These are phyloP conservation scores for Salvia sclarea DNA, from an alignment of 305 asterid species.

Conservation along the genomic window DNA sequence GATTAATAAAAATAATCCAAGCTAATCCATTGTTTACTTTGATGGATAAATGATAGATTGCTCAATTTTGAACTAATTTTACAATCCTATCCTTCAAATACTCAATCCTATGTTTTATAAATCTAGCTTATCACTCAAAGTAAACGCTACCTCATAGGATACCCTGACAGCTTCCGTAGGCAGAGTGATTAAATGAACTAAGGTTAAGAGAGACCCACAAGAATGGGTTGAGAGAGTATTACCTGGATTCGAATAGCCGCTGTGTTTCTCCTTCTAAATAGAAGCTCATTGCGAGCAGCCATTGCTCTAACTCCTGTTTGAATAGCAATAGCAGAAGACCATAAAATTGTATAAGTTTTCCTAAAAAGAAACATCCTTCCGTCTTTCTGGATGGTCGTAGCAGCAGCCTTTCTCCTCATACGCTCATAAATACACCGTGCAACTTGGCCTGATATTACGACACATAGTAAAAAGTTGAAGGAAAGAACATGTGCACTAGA, in stretches of 20 bases:
- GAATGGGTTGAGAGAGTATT: conserved; percentile 8
- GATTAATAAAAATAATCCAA: too few relatives aligned
- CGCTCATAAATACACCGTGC: conserved; percentile 54
- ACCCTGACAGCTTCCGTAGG: not conserved
- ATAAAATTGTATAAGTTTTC: conserved; percentile 44
- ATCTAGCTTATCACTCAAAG: too few relatives aligned
- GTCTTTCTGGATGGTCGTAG: conserved; percentile 66
- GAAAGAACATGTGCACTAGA: conserved; percentile 17
- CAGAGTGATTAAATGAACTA: conserved; percentile 8
- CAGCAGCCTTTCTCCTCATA: conserved; percentile 65
- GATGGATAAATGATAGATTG: too few relatives aligned
- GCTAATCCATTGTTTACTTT: too few relatives aligned
- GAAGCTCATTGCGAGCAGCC: conserved; percentile 64
- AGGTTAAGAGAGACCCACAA: conserved; percentile 6
- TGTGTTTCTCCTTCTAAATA: conserved; percentile 40
- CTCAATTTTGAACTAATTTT: too few relatives aligned
- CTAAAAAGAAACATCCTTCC: conserved; percentile 56
- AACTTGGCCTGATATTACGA: conserved; percentile 50
- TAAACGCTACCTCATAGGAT: conserved; percentile 17
- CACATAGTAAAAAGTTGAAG: conserved; percentile 13
- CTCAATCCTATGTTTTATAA: too few relatives aligned
- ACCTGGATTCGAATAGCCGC: conserved; percentile 75
- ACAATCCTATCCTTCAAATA: too few relatives aligned
- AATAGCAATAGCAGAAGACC: conserved; percentile 54
- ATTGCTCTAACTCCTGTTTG: conserved; percentile 69